phyloP scores from a whole-genome alignment of 169 alveolate genomes.

The Amoebophrya sp. region DNA sequence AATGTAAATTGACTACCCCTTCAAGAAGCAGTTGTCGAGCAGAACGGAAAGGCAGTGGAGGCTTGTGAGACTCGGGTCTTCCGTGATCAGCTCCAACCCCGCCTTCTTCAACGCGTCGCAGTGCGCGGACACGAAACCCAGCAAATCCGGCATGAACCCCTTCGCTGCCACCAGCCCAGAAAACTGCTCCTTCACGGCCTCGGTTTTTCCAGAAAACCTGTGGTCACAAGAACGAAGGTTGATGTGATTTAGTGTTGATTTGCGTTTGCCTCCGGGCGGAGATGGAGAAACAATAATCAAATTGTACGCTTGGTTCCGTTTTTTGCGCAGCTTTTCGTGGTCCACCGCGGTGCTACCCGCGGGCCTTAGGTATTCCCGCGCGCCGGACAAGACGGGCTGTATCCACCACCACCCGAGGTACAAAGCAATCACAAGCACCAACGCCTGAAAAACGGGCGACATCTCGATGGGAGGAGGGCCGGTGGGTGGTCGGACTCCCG shows the following conservation, averaged over 20 bases:
- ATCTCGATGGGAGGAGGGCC: too few species aligned
- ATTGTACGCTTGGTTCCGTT: neutral
- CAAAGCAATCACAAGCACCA: neutral
- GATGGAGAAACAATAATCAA: neutral
- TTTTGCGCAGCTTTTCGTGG: neutral
- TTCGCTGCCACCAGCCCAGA: neutral
- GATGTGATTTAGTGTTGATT: too few species aligned
- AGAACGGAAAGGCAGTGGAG: neutral
- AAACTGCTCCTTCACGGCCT: neutral
- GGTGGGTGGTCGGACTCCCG: too few species aligned
- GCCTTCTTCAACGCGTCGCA: neutral
- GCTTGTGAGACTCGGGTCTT: neutral
- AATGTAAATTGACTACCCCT: neutral
- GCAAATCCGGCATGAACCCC: neutral
- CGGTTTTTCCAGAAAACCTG: neutral
- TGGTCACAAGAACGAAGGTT: neutral
- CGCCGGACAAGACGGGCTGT: neutral
- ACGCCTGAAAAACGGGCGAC: neutral
- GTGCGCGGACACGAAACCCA: neutral
- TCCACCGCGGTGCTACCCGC: neutral
- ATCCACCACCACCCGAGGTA: neutral
- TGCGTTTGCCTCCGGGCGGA: neutral
- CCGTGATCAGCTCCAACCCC: neutral
- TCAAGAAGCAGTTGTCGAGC: neutral
- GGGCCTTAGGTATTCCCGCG: neutral